phyloP scores from a whole-genome alignment of 495 filamentous ascomycete genomes.

The Penicillium silybi region DNA sequence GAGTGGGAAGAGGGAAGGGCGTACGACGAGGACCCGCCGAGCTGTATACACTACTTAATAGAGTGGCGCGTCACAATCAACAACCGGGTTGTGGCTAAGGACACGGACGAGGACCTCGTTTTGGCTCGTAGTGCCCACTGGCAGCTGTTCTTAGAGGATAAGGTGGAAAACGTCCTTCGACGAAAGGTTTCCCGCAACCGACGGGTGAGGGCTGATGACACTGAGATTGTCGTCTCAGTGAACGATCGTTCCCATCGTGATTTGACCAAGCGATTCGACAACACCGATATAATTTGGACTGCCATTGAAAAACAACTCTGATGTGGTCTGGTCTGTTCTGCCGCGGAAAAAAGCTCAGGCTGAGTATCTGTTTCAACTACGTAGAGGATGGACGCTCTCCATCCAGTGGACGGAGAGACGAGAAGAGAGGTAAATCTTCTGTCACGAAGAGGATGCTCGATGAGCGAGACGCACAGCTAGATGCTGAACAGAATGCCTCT shows the following conservation, averaged over 20 bases:
- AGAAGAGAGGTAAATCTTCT: too few species aligned
- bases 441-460: constrained; percentile 6
- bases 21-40: constrained; percentile 29
- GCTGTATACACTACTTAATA: constrained; percentile 34
- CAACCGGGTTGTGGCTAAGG: constrained; percentile 20
- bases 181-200: not conserved
- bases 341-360: too few species aligned
- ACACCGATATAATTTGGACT: too few species aligned
- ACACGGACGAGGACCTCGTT: constrained; percentile 27
- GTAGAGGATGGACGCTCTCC: too few species aligned
- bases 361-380: too few species aligned
- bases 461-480: constrained; percentile 20
- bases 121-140: constrained; percentile 23
- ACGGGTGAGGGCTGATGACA: too few species aligned
- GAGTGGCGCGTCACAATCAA: constrained; percentile 24
- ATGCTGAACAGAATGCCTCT: constrained; percentile 21
- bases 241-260: too few species aligned
- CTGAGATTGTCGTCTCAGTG: too few species aligned
- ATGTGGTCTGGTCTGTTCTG: too few species aligned
- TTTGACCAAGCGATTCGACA: too few species aligned
- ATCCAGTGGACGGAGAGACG: too few species aligned
- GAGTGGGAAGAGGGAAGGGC: constrained; percentile 19
- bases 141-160: constrained; percentile 11
- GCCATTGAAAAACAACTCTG: too few species aligned
- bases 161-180: constrained; percentile 5